These are phyloP conservation scores for Mycena maculata DNA, from an alignment of 768 basidiomycete species.

Conservation along the genomic window DNA sequence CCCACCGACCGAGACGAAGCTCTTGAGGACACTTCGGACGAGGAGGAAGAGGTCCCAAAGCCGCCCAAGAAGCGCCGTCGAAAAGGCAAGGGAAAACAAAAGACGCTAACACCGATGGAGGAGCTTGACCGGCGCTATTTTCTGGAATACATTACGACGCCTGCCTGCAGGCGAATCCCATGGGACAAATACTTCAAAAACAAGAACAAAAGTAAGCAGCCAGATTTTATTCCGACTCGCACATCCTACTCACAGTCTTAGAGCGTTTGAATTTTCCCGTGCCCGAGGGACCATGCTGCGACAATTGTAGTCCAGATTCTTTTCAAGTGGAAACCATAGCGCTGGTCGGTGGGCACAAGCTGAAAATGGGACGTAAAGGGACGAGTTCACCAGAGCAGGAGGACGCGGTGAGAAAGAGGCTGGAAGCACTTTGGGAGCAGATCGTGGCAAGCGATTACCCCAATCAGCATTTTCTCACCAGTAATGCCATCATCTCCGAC, in stretches of 20 bases:
- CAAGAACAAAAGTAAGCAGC: conserved; percentile 16
- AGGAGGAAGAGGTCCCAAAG: conserved; percentile 6
- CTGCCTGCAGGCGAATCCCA: conserved; percentile 8
- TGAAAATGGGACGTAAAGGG: conserved; percentile 11
- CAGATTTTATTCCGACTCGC: too few species aligned
- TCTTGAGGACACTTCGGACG: neutral
- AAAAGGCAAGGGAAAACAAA: conserved; percentile 8
- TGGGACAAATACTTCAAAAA: conserved; percentile 30
- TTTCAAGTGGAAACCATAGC: conserved; percentile 7
- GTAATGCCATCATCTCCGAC: conserved; percentile 18
- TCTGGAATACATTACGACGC: conserved; percentile 23
- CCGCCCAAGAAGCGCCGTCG: neutral
- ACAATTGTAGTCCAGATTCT: conserved; percentile 27
- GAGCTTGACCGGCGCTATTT: conserved; percentile 15
- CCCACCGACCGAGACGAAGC: neutral
- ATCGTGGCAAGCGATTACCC: conserved; percentile 8
- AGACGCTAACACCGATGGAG: conserved; percentile 3
- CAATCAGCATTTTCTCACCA: conserved; percentile 27
- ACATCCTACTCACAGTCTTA: neutral
- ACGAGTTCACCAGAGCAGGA: conserved; percentile 24
- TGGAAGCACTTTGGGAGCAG: conserved; percentile 7
- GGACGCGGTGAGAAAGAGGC: conserved; percentile 3
- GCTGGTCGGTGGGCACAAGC: neutral
- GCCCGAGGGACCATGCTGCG: conserved; percentile 22
- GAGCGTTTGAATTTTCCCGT: neutral